These are phyloP conservation scores for Gossypium anomalum DNA, from an alignment of 345 rosid genomes.

Conservation along the genomic window DNA sequence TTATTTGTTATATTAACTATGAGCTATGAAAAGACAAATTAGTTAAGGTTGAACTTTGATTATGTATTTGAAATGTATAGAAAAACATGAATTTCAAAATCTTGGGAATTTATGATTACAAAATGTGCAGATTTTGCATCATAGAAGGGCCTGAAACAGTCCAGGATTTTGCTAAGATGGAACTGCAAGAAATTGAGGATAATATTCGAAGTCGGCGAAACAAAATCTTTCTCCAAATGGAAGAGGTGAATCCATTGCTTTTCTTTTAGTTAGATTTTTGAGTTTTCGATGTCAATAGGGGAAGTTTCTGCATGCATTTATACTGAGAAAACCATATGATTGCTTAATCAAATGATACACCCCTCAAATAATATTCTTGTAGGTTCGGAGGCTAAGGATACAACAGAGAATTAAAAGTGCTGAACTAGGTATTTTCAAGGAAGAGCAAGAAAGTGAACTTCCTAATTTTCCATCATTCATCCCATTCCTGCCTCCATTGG, in stretches of 20 bases:
- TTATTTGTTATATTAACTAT: too few relatives aligned
- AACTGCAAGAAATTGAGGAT: constrained; percentile 84
- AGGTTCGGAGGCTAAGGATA: constrained; percentile 92
- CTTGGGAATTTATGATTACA: neutral
- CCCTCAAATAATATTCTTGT: neutral
- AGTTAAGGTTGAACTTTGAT: too few relatives aligned
- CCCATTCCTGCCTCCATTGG: constrained; percentile 95
- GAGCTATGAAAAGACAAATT: too few relatives aligned
- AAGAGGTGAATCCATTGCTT: constrained; percentile 50
- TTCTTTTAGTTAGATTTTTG: neutral
- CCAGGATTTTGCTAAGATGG: constrained; percentile 88
- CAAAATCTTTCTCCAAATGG: constrained; percentile 96
- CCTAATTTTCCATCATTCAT: constrained; percentile 95
- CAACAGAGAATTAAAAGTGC: constrained; percentile 77
- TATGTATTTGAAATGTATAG: neutral
- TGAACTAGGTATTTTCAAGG: constrained; percentile 60
- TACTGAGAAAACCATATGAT: neutral
- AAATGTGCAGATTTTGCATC: constrained; percentile 70
- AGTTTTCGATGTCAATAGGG: neutral
- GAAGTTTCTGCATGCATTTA: neutral
- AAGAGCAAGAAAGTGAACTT: constrained; percentile 64
- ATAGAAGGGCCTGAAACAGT: constrained; percentile 98
- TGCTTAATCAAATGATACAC: neutral
- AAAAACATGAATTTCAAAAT: neutral
- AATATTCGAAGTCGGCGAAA: constrained; percentile 87